Base-by-base conservation (phyloP, 331 rosid genomes). In the Telfairia occidentalis region DNA sequence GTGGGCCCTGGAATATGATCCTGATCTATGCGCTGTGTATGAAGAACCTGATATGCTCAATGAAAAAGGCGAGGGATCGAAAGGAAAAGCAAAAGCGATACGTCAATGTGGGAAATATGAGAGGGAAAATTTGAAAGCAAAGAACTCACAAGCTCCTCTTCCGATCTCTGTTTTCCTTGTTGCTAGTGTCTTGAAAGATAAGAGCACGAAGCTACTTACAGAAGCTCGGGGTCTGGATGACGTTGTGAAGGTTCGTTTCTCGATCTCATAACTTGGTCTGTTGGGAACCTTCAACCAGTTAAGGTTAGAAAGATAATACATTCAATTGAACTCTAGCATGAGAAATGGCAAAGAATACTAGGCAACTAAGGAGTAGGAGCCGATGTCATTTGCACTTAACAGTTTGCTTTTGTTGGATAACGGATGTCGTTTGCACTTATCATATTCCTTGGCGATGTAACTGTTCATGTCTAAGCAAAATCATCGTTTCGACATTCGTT, bases 1-100 rank as follows among this genome's bases (percentile, higher is more conserved):
- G 99, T 95, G 99, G 99, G 97, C 99, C 50, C 84, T 95, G 55
- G 99, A 95, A 75, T 95, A 90, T 11, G 99, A 95, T 74, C 99
- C 99, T 35, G 87, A 83, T 43, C 71, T 90, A 77, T 92, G 78
- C 83, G 72, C 38, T 24, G 55, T 86, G 79, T 95, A 95, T 66
- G 96, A 95, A 83, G 92, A 89, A 48, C 71, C 96, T 57, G 80
- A 82, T 40, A 54, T 81, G 26, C 81, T 80, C 70, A 77, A 76
- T 32, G 84, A 80, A 66, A 88, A 77, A 63, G 78, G 77, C 0
- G 89, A 82, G 82, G 85, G 93, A 64, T 83, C 87, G 18, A 90
- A 79, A 80, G 92, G 89, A 32, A 92, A 81, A 85, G 60, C 87
- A 75, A 92, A 88, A 85, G 89, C 97, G 71, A 82, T 79, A 71